A percentile compares a stretch with the other conserved stretches of the same genome.
Evolutionary conservation across 2,329 filamentous ascomycete genomes (phyloP).

Genomic region (Endocalyx cinctus): DNA sequence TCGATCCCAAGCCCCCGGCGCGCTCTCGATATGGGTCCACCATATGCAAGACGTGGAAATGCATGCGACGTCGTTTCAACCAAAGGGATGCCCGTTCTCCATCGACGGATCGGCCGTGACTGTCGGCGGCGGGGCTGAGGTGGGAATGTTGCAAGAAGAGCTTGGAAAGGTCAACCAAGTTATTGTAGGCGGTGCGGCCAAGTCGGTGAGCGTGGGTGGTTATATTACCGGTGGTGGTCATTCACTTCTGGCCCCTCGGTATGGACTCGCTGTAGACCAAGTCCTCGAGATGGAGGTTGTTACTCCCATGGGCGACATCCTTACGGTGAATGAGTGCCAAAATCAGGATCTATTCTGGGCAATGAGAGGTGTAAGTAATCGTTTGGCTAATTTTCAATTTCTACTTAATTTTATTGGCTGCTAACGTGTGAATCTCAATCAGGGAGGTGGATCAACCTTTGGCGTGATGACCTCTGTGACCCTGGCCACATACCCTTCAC

Average conservation of each 20-base stretch:
- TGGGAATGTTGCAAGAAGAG: slow-evolving; percentile 41
- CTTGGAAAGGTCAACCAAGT: slow-evolving; percentile 40
- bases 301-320: slow-evolving; percentile 43
- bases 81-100: slow-evolving; percentile 33
- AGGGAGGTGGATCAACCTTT: slow-evolving; percentile 58
- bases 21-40: slow-evolving; percentile 51
- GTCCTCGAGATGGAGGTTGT: slow-evolving; percentile 56
- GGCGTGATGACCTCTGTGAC: slow-evolving; percentile 56
- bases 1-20: slow-evolving; percentile 42
- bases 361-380: slow-evolving; percentile 50
- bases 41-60: slow-evolving; percentile 36
- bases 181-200: slow-evolving; percentile 51
- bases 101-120: slow-evolving; percentile 48
- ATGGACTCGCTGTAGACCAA: slow-evolving; percentile 60
- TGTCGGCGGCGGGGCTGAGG: slow-evolving; percentile 48
- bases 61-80: slow-evolving; percentile 33
- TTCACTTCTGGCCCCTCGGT: slow-evolving; percentile 44
- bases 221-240: slow-evolving; percentile 61
- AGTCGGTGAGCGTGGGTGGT: slow-evolving; percentile 55
- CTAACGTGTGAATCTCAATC: no score
- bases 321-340: slow-evolving; percentile 47
- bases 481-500: slow-evolving; percentile 43
- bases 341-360: slow-evolving; percentile 62
- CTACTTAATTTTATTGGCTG: no score
- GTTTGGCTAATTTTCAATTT: fast-evolving